These are phyloP conservation scores for Chrysanthemum seticuspe DNA, from an alignment of 129 eudicot species.

Conservation along the genomic window DNA sequence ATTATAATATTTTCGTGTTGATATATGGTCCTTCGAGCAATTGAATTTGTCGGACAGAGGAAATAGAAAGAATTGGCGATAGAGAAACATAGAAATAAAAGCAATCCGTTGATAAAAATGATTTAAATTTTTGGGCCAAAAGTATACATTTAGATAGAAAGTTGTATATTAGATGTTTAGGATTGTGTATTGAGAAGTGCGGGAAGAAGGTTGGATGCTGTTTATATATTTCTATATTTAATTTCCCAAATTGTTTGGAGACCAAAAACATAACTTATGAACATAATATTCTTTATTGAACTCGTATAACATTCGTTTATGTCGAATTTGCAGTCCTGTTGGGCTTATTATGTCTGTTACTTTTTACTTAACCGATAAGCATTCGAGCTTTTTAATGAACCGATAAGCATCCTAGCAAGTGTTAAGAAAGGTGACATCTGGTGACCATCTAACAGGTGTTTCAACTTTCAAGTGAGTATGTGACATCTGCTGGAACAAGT, in stretches of 20 bases:
- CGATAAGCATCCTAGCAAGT: too few relatives aligned
- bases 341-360: neutral
- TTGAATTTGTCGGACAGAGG: constrained; percentile 17
- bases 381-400: too few relatives aligned
- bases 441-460: too few relatives aligned
- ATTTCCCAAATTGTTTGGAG: constrained; percentile 11
- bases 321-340: neutral
- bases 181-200: constrained; percentile 23
- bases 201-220: constrained; percentile 29
- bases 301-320: neutral
- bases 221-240: constrained; percentile 30
- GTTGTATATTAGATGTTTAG: constrained; percentile 36
- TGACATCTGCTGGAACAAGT: too few relatives aligned
- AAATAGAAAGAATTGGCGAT: constrained; percentile 29
- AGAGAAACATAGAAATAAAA: constrained; percentile 31
- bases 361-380: too few relatives aligned
- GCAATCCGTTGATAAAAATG: constrained; percentile 19
- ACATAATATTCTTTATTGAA: constrained; percentile 27
- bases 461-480: too few relatives aligned
- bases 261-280: constrained; percentile 9
- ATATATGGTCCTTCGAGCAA: neutral
- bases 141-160: constrained; percentile 37
- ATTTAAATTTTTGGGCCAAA: constrained; percentile 24
- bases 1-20: constrained; percentile 20
- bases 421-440: too few relatives aligned